phyloP scores from a whole-genome alignment of 2,329 filamentous ascomycete genomes.

The Rhexocercosporidium sp. region DNA sequence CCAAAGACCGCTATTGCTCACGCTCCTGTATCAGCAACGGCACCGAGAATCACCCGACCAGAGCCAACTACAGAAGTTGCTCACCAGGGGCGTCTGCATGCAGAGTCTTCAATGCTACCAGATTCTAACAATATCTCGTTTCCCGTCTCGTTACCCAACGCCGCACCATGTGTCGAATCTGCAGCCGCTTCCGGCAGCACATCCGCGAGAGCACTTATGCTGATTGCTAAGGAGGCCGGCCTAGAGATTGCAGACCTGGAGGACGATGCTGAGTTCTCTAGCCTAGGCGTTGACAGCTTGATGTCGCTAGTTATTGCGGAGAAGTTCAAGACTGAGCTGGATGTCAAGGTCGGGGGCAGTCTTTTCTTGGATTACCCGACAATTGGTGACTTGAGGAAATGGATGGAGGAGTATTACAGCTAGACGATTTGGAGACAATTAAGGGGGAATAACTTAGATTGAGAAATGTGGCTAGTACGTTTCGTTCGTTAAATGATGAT shows the following conservation, averaged over 20 bases:
- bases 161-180: slow-evolving; percentile 20
- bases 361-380: slow-evolving; percentile 46
- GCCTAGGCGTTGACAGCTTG: slow-evolving; percentile 46
- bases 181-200: slow-evolving; percentile 40
- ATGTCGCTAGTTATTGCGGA: slow-evolving; percentile 42
- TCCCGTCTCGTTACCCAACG: background rate
- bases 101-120: background rate
- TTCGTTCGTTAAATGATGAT: too few relatives aligned
- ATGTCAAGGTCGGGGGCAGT: slow-evolving; percentile 37
- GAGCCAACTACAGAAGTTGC: background rate
- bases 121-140: background rate
- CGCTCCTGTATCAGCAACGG: background rate
- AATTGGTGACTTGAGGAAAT: slow-evolving; percentile 41
- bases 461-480: too few relatives aligned
- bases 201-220: slow-evolving; percentile 37
- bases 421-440: background rate
- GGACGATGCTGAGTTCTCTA: slow-evolving; percentile 39
- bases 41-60: background rate
- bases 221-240: slow-evolving; percentile 42
- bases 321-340: slow-evolving; percentile 43
- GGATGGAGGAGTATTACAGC: slow-evolving; percentile 41
- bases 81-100: too few relatives aligned
- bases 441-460: too few relatives aligned
- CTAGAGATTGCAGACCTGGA: slow-evolving; percentile 34
- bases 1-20: slow-evolving; percentile 3